Conservation (phyloP, 208 protist genomes). For the Perkinsela sp. region DNA sequence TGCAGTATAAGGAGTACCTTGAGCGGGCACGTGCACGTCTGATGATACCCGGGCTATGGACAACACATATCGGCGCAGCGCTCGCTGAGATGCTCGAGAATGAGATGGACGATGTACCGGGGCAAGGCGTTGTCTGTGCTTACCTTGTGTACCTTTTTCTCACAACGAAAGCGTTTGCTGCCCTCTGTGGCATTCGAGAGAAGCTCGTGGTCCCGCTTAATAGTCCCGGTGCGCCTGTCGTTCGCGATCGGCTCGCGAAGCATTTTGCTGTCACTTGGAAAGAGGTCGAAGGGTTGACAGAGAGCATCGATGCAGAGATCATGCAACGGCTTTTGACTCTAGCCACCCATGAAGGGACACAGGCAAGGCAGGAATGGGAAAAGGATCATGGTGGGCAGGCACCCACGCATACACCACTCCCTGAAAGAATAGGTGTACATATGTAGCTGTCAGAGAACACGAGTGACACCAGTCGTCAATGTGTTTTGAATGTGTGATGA, state of each 20-base stretch:
- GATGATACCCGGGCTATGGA: neutral
- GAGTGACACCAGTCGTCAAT: too few relatives aligned
- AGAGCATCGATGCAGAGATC: neutral
- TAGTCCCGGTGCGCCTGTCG: neutral
- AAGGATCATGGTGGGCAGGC: neutral
- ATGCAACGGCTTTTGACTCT: neutral
- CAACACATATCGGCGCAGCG: neutral
- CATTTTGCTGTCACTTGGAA: neutral
- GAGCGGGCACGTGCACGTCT: neutral
- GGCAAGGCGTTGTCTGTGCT: neutral
- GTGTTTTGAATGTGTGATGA: too few relatives aligned
- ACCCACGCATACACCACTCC: too few relatives aligned
- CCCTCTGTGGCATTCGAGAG: neutral
- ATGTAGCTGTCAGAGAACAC: too few relatives aligned
- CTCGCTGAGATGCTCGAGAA: neutral
- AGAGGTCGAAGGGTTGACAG: neutral
- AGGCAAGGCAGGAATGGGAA: neutral
- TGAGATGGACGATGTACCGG: neutral
- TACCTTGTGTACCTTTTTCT: neutral
- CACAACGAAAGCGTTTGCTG: neutral
- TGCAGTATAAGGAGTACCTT: neutral
- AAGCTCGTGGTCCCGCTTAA: neutral
- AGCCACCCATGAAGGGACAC: neutral
- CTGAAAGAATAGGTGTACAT: too few relatives aligned
- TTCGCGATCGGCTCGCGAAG: neutral